phyloP scores from a whole-genome alignment of 2,329 filamentous ascomycete species.

The Ophiostoma perfectum region DNA sequence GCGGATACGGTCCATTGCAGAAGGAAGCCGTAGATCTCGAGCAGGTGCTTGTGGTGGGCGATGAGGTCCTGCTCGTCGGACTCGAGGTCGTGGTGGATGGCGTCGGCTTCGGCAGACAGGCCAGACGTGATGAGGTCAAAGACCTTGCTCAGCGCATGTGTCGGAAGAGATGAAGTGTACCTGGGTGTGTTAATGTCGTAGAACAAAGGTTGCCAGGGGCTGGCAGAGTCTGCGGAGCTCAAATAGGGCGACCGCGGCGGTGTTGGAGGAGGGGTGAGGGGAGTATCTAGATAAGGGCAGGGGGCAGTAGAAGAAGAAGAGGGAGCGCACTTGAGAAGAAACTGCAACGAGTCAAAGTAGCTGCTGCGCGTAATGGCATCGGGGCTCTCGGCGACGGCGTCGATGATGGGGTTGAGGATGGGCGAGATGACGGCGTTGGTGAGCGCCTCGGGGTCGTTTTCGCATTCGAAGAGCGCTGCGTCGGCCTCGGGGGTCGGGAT shows the following conservation, averaged over 20 bases:
- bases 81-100: slow-evolving; percentile 79
- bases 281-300: slow-evolving; percentile 13
- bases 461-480: slow-evolving; percentile 77
- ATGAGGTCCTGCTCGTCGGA: slow-evolving; percentile 85
- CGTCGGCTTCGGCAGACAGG: slow-evolving; percentile 77
- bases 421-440: slow-evolving; percentile 74
- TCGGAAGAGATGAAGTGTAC: slow-evolving; percentile 72
- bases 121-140: slow-evolving; percentile 86
- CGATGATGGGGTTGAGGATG: slow-evolving; percentile 85
- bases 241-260: not conserved
- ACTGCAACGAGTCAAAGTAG: slow-evolving; percentile 88
- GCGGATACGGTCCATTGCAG: slow-evolving; percentile 92
- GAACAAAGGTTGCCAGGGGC: too few species aligned
- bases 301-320: slow-evolving; percentile 20
- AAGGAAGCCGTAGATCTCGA: slow-evolving; percentile 91
- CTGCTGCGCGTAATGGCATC: slow-evolving; percentile 75
- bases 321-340: slow-evolving; percentile 83
- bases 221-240: not conserved
- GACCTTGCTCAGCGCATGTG: slow-evolving; percentile 81
- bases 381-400: slow-evolving; percentile 84
- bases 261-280: not conserved
- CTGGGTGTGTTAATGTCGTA: slow-evolving; percentile 43
- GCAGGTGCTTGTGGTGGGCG: slow-evolving; percentile 78
- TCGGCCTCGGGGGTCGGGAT: slow-evolving; percentile 85
- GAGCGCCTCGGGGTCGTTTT: slow-evolving; percentile 81